Evolutionary conservation across 305 asterid species (phyloP).

Genomic region (Fraxinus nigra): DNA sequence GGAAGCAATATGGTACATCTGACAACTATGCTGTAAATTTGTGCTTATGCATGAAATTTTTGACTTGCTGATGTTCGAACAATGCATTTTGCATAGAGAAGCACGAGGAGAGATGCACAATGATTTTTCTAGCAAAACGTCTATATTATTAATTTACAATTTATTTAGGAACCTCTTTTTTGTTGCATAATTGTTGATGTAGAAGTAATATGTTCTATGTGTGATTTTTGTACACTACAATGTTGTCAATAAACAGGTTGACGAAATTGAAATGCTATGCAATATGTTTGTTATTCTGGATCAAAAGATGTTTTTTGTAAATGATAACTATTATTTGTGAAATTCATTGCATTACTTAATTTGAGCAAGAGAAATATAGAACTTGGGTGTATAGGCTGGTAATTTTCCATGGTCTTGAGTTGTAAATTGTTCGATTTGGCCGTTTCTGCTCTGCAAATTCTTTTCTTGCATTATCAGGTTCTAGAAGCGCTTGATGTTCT

Average conservation of each 20-base stretch:
- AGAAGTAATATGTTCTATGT: neutral
- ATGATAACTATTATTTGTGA: neutral
- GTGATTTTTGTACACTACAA: neutral
- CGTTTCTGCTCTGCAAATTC: neutral
- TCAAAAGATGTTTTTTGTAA: neutral
- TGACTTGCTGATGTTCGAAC: neutral
- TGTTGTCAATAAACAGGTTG: neutral
- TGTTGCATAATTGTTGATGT: too few relatives aligned
- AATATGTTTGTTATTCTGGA: neutral
- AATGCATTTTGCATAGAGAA: neutral
- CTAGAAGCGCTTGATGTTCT: conserved; percentile 70
- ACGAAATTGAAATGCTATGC: neutral
- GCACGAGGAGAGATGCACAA: neutral
- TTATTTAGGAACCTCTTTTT: too few relatives aligned
- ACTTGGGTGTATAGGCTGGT: neutral
- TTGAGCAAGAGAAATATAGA: neutral
- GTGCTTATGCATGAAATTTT: neutral
- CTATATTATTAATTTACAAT: neutral
- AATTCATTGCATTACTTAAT: neutral
- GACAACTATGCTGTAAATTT: neutral
- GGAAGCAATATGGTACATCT: neutral
- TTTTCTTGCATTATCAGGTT: conserved; percentile 42
- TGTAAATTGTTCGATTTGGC: neutral
- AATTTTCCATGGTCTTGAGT: neutral
- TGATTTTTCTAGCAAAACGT: neutral